phyloP scores from a whole-genome alignment of 805 yeast genomes.

The Maudiozyma pseudohumilis region DNA sequence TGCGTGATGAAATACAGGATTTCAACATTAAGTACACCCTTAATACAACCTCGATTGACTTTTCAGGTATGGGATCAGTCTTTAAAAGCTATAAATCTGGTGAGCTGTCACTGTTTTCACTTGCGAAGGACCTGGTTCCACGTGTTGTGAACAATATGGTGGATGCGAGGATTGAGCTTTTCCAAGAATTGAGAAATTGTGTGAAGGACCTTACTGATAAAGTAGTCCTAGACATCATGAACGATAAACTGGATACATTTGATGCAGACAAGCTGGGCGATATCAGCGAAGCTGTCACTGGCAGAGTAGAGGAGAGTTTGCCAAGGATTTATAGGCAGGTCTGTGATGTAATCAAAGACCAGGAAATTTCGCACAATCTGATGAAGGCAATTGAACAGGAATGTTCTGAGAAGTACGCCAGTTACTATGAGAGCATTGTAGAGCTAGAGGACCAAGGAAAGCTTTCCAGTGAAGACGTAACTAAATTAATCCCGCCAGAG shows the following conservation, averaged over 20 bases:
- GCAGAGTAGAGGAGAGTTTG: conserved; percentile 41
- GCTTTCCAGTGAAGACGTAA: conserved; percentile 6
- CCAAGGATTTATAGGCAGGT: conserved; percentile 48
- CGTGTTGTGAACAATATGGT: conserved; percentile 71
- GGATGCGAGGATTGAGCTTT: conserved; percentile 68
- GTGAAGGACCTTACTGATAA: conserved; percentile 61
- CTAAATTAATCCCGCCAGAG: conserved; percentile 15
- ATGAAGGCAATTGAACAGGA: conserved; percentile 60
- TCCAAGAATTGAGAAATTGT: conserved; percentile 57
- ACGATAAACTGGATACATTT: conserved; percentile 31
- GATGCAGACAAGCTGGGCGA: conserved; percentile 24
- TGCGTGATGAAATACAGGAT: conserved; percentile 57
- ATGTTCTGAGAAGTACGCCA: conserved; percentile 47
- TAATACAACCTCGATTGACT: conserved; percentile 62
- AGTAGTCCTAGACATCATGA: conserved; percentile 40
- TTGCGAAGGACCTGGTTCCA: conserved; percentile 10
- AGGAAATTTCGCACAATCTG: conserved; percentile 39
- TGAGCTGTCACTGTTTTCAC: conserved; percentile 6
- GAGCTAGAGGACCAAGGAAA: conserved; percentile 18
- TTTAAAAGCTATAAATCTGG: conserved; percentile 31
- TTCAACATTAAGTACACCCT: conserved; percentile 74
- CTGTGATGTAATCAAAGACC: conserved; percentile 45
- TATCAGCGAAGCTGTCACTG: conserved; percentile 35
- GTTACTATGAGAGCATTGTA: conserved; percentile 34
- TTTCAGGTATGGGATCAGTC: conserved; percentile 61